These are phyloP conservation scores for Ustilago bromivora DNA, from an alignment of 1,284 basidiomycete genomes.

Conservation along the genomic window DNA sequence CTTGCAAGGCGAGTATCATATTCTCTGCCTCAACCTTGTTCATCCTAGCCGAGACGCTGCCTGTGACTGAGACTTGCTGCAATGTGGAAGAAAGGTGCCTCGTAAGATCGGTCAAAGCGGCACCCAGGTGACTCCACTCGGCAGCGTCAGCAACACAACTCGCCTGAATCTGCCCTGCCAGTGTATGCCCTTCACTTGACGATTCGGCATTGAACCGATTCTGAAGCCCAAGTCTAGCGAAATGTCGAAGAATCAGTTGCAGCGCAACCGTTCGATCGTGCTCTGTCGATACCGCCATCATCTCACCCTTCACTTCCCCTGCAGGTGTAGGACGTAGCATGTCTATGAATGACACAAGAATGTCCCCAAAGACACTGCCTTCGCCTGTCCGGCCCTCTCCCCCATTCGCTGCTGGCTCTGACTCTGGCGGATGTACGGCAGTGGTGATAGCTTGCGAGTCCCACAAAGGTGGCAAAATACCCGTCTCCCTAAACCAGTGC, in stretches of 20 bases:
- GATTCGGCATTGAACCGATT: conserved; percentile 3
- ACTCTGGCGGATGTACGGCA: not conserved
- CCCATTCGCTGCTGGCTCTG: not conserved
- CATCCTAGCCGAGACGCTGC: not conserved
- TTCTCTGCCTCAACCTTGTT: not conserved
- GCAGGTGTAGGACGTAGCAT: conserved; percentile 16
- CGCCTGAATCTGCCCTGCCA: conserved; percentile 12
- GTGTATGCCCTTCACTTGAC: not conserved
- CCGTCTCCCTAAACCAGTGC: conserved; percentile 43
- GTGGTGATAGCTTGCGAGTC: conserved; percentile 1
- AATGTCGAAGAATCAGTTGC: conserved; percentile 34
- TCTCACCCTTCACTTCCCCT: not conserved
- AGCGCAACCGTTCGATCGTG: conserved; percentile 23
- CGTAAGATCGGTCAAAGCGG: conserved; percentile 7
- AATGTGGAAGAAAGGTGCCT: conserved; percentile 4
- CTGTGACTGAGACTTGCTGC: not conserved
- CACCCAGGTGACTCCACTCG: conserved; percentile 7
- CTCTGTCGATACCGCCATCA: not conserved
- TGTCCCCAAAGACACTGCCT: conserved; percentile 6
- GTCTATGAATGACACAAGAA: conserved; percentile 33
- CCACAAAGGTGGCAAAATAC: conserved; percentile 40
- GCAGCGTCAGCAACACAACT: conserved; percentile 10
- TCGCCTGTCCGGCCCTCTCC: not conserved
- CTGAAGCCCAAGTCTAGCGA: conserved; percentile 24
- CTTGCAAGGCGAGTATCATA: conserved; percentile 14